These are phyloP conservation scores for Chenopodium formosanum DNA, from an alignment of 148 eudicot species.

Conservation along the genomic window DNA sequence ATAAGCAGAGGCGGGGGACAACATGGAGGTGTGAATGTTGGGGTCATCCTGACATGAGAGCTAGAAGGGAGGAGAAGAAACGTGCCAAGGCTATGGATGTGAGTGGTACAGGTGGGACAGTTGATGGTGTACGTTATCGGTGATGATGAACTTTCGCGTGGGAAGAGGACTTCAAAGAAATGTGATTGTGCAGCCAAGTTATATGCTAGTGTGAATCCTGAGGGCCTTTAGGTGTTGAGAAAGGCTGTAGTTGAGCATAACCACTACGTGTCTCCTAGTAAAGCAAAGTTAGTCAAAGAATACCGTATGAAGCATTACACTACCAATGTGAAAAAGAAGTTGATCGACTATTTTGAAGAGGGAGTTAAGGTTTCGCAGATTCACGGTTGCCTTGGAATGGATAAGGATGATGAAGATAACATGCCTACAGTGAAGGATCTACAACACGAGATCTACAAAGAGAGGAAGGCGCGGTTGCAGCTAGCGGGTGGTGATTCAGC, in stretches of 20 bases:
- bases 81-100: no score
- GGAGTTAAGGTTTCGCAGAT: neutral
- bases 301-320: neutral
- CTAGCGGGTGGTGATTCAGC: neutral
- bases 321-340: neutral
- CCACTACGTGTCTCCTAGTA: neutral
- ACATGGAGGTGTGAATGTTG: no score
- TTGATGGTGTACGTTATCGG: no score
- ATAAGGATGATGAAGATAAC: neutral
- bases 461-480: neutral
- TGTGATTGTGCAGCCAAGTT: neutral
- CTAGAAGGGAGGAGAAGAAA: no score
- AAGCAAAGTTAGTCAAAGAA: neutral
- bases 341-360: neutral
- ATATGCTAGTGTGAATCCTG: neutral
- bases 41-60: no score
- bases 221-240: neutral
- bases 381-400: neutral
- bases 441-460: neutral
- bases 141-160: no score
- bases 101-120: no score
- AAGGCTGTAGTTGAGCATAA: neutral
- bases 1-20: no score
- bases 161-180: neutral
- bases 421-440: neutral